Evolutionary conservation across 2,329 filamentous ascomycete genomes (phyloP).

Genomic region (Cladobotryum protrusum): DNA sequence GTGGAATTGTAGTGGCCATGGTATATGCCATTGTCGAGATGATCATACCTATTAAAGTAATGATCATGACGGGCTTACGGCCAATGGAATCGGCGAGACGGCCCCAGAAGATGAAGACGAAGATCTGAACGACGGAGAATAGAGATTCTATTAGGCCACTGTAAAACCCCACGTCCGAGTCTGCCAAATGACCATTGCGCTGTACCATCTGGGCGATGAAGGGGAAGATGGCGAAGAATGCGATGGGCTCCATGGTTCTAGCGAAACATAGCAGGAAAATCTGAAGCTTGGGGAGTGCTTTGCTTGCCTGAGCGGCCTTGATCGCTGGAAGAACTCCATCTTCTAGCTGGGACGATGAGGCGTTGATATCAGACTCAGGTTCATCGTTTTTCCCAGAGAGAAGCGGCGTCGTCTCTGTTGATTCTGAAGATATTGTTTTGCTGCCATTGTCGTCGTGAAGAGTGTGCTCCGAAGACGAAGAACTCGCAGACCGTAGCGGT

Average conservation of each 20-base stretch:
- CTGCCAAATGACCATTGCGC: constrained; percentile 53
- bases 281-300: constrained; percentile 52
- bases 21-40: constrained; percentile 61
- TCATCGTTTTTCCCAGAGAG: background rate
- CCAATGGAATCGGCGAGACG: constrained; percentile 56
- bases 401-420: constrained; percentile 5
- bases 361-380: background rate
- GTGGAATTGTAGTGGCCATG: constrained; percentile 55
- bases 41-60: constrained; percentile 58
- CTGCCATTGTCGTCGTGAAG: constrained; percentile 6
- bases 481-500: background rate
- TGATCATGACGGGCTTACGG: constrained; percentile 65
- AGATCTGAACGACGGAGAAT: constrained; percentile 69
- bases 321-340: background rate
- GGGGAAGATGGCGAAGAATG: constrained; percentile 76
- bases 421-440: background rate
- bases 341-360: background rate
- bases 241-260: constrained; percentile 66
- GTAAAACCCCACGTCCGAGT: constrained; percentile 73
- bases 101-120: constrained; percentile 73
- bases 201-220: constrained; percentile 75
- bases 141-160: constrained; percentile 67
- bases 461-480: constrained; percentile 9
- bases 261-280: constrained; percentile 68
- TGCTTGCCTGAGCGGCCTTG: constrained; percentile 22